Percentiles rank a stretch among this genome's conserved stretches.
Evolutionary conservation across 352 stramenopile genomes (phyloP).

Genomic region (Phytopythium aichiense): DNA sequence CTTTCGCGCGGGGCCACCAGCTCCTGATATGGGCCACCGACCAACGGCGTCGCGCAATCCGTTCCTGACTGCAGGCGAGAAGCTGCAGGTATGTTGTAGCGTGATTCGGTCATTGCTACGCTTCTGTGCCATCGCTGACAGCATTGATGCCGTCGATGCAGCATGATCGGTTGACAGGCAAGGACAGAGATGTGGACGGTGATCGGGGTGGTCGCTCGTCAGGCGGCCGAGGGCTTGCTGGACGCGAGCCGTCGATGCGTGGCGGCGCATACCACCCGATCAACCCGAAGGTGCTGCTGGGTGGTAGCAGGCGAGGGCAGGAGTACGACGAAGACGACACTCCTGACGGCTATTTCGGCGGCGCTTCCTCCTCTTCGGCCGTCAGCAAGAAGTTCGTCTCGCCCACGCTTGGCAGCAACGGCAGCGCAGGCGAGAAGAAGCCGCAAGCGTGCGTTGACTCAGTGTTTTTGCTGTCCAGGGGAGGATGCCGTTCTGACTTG

Average conservation of each 20-base stretch:
- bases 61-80: conserved; percentile 70
- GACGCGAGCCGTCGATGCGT: conserved; percentile 20
- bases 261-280: conserved; percentile 65
- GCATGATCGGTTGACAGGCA: conserved; percentile 43
- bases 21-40: conserved; percentile 12
- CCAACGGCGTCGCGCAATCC: conserved; percentile 25
- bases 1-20: conserved; percentile 12
- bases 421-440: conserved; percentile 20
- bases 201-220: conserved; percentile 20
- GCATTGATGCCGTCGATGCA: conserved; percentile 5
- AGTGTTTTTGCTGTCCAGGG: not conserved
- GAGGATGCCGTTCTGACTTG: not conserved
- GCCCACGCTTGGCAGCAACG: conserved; percentile 23
- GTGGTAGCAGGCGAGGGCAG: conserved; percentile 16
- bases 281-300: conserved; percentile 67
- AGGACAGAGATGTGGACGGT: conserved; percentile 30
- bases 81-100: conserved; percentile 38
- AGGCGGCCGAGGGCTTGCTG: conserved; percentile 17
- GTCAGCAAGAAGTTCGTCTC: conserved; percentile 79
- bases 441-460: conserved; percentile 9
- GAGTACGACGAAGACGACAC: conserved; percentile 23
- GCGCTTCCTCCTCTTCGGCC: conserved; percentile 13
- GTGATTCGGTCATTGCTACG: not conserved
- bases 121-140: not conserved
- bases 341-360: conserved; percentile 11